Percentiles rank a stretch among this genome's conserved stretches.
Conservation (phyloP, 441 rosid species). For the Erysimum pusillum region DNA sequence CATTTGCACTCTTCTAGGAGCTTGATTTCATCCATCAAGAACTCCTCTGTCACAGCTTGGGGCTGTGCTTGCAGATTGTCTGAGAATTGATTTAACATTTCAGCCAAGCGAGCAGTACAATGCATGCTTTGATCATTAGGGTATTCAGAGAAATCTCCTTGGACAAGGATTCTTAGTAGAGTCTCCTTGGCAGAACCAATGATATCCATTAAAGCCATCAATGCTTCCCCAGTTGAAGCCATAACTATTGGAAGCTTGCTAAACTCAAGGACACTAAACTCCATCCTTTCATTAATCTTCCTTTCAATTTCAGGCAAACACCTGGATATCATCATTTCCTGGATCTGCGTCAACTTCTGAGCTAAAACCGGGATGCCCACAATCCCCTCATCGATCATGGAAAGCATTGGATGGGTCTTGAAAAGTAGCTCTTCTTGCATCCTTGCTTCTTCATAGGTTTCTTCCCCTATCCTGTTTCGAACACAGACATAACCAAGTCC, state of each 20-base stretch:
- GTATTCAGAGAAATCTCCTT: constrained; percentile 33
- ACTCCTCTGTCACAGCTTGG: not conserved
- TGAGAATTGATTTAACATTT: constrained; percentile 24
- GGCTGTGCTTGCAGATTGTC: not conserved
- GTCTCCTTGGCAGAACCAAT: constrained; percentile 29
- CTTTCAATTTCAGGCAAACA: constrained; percentile 47
- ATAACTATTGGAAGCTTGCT: constrained; percentile 42
- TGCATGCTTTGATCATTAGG: constrained; percentile 27
- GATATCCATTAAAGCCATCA: constrained; percentile 45
- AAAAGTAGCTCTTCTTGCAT: constrained; percentile 44
- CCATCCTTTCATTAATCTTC: constrained; percentile 49
- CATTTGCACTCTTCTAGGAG: constrained; percentile 28
- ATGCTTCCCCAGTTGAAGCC: constrained; percentile 38
- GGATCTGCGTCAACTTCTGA: constrained; percentile 48
- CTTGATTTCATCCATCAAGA: constrained; percentile 31
- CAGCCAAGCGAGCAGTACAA: constrained; percentile 32
- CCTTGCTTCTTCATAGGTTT: constrained; percentile 50
- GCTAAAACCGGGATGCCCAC: constrained; percentile 58
- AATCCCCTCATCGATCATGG: constrained; percentile 42
- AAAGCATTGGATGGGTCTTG: constrained; percentile 35
- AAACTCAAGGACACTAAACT: constrained; percentile 13
- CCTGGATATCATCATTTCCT: constrained; percentile 42
- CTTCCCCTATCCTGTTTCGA: constrained; percentile 52
- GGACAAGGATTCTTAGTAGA: constrained; percentile 13
- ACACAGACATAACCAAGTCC: constrained; percentile 61